These are phyloP conservation scores for Cucurbita argyrosperma DNA, from an alignment of 306 rosid species.

Conservation along the genomic window DNA sequence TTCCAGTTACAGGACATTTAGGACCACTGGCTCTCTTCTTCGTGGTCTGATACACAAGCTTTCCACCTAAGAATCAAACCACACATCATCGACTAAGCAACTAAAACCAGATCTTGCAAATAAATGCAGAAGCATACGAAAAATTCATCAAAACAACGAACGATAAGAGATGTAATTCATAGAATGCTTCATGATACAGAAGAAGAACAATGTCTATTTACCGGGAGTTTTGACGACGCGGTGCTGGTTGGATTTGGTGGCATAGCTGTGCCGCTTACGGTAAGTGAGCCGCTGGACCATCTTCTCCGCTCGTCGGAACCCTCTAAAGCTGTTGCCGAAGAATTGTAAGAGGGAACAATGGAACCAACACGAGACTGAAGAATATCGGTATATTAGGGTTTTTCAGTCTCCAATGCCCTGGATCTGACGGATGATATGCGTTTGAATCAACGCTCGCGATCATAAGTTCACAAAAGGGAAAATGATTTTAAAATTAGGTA, in stretches of 20 bases:
- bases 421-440: constrained; percentile 18
- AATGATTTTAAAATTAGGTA: too few relatives aligned
- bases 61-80: constrained; percentile 43
- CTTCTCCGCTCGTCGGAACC: constrained; percentile 6
- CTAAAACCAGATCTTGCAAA: not conserved
- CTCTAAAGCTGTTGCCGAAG: not conserved
- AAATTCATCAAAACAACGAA: not conserved
- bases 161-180: not conserved
- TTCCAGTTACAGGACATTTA: constrained; percentile 84
- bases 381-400: constrained; percentile 8
- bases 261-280: constrained; percentile 68
- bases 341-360: not conserved
- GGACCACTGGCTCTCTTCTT: constrained; percentile 94
- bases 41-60: constrained; percentile 66
- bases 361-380: accelerated
- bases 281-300: constrained; percentile 88
- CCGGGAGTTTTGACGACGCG: constrained; percentile 81
- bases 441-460: not conserved
- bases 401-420: constrained; percentile 18
- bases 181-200: not conserved
- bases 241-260: constrained; percentile 84
- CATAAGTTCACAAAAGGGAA: not conserved
- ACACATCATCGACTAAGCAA: not conserved
- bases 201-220: constrained; percentile 3
- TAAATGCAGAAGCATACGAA: not conserved